Evolutionary conservation across 2,329 filamentous ascomycete species (phyloP).

Genomic region (Fusarium agapanthi): DNA sequence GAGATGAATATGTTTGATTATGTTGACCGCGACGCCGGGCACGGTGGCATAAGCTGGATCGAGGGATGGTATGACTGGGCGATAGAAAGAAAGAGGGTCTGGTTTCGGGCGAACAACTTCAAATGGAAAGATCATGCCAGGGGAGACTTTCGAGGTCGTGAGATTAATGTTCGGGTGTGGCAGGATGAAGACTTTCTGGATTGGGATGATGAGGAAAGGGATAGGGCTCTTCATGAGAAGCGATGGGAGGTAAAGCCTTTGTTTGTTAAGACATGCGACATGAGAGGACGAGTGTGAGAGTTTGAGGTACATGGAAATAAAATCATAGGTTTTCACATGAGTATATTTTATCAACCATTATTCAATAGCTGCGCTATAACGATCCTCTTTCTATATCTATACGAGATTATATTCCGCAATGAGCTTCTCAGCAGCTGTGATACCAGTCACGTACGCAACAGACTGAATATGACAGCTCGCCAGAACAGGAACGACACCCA

Average conservation of each 20-base stretch:
- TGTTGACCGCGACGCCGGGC: accelerated
- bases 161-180: neutral
- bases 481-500: constrained; percentile 46
- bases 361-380: neutral
- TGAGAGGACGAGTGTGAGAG: neutral
- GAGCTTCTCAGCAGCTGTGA: constrained; percentile 58
- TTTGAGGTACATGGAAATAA: accelerated
- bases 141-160: neutral
- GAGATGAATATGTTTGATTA: neutral
- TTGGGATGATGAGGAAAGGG: neutral
- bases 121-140: neutral
- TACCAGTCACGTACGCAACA: constrained; percentile 62
- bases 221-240: neutral
- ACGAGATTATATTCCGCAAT: constrained; percentile 25
- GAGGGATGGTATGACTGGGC: neutral
- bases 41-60: neutral
- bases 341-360: neutral
- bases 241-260: neutral
- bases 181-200: neutral
- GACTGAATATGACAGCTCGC: constrained; percentile 61
- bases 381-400: neutral
- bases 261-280: neutral
- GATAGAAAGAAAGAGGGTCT: neutral
- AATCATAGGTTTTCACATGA: no score
- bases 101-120: neutral